These are phyloP conservation scores for Paratrypanosoma confusum DNA, from an alignment of 208 protist genomes.

Conservation along the genomic window DNA sequence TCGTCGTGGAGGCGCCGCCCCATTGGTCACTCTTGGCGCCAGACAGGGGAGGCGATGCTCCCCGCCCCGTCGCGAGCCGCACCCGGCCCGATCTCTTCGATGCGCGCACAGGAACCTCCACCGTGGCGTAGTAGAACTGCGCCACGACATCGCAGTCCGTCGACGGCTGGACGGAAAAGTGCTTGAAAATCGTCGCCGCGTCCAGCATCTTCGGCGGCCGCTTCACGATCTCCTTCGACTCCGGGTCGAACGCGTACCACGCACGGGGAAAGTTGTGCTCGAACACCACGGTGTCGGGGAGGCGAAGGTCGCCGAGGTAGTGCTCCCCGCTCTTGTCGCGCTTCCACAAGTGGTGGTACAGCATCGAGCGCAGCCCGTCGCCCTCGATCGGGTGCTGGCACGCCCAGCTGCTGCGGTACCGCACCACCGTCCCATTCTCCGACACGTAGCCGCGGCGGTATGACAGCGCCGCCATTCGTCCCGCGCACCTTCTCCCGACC, in stretches of 20 bases:
- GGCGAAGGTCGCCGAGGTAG: constrained; percentile 29
- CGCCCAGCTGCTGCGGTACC: constrained; percentile 57
- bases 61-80: too few relatives aligned
- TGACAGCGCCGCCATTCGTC: constrained; percentile 23
- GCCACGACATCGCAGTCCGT: constrained; percentile 63
- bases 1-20: constrained; percentile 13
- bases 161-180: constrained; percentile 23
- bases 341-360: constrained; percentile 82
- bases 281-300: constrained; percentile 87
- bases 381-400: constrained; percentile 77
- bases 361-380: constrained; percentile 62
- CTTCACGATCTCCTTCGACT: constrained; percentile 72
- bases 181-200: constrained; percentile 68
- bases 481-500: neutral
- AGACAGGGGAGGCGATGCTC: too few relatives aligned
- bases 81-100: neutral
- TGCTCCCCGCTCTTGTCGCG: constrained; percentile 73
- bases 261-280: constrained; percentile 90
- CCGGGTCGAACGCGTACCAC: constrained; percentile 84
- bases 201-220: constrained; percentile 75
- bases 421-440: constrained; percentile 41
- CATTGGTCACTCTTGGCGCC: constrained; percentile 19
- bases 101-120: constrained; percentile 9
- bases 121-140: constrained; percentile 72
- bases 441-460: constrained; percentile 44